Percentiles rank a stretch among this genome's conserved stretches.
Conservation (phyloP, 2,329 filamentous ascomycete genomes). For the Trichoderma pleuroti region DNA sequence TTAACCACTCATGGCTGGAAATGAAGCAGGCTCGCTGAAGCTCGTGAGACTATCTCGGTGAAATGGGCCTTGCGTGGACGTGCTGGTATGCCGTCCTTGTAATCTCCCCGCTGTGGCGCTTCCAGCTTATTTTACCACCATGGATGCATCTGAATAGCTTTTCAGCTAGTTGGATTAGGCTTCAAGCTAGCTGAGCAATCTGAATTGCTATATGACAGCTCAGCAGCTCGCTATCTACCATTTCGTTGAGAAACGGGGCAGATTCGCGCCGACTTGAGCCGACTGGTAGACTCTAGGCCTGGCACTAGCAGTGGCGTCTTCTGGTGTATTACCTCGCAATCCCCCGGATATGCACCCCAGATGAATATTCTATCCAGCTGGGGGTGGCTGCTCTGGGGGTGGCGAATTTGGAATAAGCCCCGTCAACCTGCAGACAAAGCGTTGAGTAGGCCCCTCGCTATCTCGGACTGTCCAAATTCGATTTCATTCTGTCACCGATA, state of each 20-base stretch:
- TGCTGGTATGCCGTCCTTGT: not conserved
- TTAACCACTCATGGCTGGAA: not conserved
- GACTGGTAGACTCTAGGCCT: not conserved
- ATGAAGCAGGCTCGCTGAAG: no score
- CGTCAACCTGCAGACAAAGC: not conserved
- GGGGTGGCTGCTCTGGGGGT: not conserved
- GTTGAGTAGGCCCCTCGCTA: not conserved
- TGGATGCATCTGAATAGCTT: not conserved
- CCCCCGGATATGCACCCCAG: conserved; percentile 1
- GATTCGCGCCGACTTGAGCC: not conserved
- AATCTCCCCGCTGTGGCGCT: conserved; percentile 1
- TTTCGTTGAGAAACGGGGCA: not conserved
- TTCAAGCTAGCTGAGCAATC: not conserved
- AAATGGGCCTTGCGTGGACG: not conserved
- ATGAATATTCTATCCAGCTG: not conserved
- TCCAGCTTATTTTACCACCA: not conserved
- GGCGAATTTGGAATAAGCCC: not conserved
- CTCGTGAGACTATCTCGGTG: not conserved
- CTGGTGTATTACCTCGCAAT: not conserved
- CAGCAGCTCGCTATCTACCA: not conserved
- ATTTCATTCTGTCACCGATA: not conserved
- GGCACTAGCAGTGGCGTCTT: not conserved
- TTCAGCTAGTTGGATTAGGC: not conserved
- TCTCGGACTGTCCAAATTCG: not conserved
- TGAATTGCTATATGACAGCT: not conserved